Evolutionary conservation across 352 stramenopile genomes (phyloP).

Genomic region (Phytophthora sojae): DNA sequence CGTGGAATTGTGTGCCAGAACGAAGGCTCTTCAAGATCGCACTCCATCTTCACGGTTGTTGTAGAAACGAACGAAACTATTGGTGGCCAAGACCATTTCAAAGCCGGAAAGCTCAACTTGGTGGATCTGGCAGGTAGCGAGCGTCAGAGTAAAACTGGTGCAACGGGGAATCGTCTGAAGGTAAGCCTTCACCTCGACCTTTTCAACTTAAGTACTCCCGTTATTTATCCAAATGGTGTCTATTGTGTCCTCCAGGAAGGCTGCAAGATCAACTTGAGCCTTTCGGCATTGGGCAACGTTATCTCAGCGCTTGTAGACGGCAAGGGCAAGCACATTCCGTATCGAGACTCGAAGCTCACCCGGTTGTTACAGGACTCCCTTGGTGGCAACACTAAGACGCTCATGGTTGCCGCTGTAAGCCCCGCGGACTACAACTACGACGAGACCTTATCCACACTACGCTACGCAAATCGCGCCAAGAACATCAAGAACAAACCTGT

Average conservation of each 20-base stretch:
- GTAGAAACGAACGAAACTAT: constrained; percentile 87
- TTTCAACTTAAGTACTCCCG: not conserved
- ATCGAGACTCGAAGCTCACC: constrained; percentile 94
- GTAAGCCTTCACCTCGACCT: constrained; percentile 11
- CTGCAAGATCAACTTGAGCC: constrained; percentile 88
- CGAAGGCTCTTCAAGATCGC: constrained; percentile 81
- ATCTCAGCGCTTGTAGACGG: constrained; percentile 88
- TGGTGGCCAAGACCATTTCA: constrained; percentile 76
- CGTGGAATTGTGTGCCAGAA: constrained; percentile 48
- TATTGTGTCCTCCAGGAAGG: constrained; percentile 64
- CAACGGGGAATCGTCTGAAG: constrained; percentile 82
- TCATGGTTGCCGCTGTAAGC: constrained; percentile 97
- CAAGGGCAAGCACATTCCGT: constrained; percentile 91
- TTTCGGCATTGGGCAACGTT: constrained; percentile 85
- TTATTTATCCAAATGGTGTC: not conserved
- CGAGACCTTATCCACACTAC: constrained; percentile 96
- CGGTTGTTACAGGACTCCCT: constrained; percentile 93
- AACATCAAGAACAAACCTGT: constrained; percentile 98
- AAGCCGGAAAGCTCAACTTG: constrained; percentile 88
- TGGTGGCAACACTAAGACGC: constrained; percentile 95
- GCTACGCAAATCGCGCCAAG: constrained; percentile 96
- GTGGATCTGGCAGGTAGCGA: constrained; percentile 86
- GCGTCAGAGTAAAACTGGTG: constrained; percentile 85
- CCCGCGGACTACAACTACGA: constrained; percentile 96
- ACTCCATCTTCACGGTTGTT: constrained; percentile 89